Evolutionary conservation across 2,329 filamentous ascomycete species (phyloP).

Genomic region (Xylaria sp.): DNA sequence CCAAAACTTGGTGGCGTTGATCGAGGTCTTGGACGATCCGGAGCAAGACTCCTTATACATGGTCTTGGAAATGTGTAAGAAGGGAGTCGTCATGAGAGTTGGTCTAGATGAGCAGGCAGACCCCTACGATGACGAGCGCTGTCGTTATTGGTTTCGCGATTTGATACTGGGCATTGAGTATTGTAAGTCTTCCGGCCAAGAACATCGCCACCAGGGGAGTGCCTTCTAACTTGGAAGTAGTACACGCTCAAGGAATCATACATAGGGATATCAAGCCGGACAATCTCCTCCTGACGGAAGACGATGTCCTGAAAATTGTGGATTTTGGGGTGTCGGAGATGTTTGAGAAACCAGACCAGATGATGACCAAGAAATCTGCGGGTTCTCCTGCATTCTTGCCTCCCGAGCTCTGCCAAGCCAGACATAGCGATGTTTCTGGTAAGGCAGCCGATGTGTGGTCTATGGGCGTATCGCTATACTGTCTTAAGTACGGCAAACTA

Average conservation of each 20-base stretch:
- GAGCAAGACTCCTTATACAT: conserved; percentile 96
- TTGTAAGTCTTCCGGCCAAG: conserved; percentile 53
- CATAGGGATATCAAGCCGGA: conserved; percentile 98
- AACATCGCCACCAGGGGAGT: not conserved
- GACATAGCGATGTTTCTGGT: conserved; percentile 85
- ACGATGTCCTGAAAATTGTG: conserved; percentile 94
- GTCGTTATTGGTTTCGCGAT: conserved; percentile 91
- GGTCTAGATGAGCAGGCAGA: conserved; percentile 80
- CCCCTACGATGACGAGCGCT: conserved; percentile 81
- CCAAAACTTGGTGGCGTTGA: conserved; percentile 86
- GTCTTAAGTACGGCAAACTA: conserved; percentile 83
- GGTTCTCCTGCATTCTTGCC: conserved; percentile 94
- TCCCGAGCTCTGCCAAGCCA: conserved; percentile 85
- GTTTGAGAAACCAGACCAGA: conserved; percentile 83
- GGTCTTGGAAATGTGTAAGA: conserved; percentile 99
- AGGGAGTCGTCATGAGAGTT: conserved; percentile 96
- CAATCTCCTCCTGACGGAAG: conserved; percentile 85
- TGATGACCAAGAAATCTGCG: conserved; percentile 91
- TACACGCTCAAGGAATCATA: conserved; percentile 92
- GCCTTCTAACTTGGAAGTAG: conserved; percentile 44
- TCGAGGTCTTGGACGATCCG: conserved; percentile 94
- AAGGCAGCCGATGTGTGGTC: conserved; percentile 96
- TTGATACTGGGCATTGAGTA: conserved; percentile 95
- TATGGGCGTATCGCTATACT: conserved; percentile 95
- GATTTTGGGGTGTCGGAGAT: conserved; percentile 99